Percentiles rank a stretch among this genome's conserved stretches.
Conservation (phyloP, 1,139 yeast species). For the Pichia sp. region DNA sequence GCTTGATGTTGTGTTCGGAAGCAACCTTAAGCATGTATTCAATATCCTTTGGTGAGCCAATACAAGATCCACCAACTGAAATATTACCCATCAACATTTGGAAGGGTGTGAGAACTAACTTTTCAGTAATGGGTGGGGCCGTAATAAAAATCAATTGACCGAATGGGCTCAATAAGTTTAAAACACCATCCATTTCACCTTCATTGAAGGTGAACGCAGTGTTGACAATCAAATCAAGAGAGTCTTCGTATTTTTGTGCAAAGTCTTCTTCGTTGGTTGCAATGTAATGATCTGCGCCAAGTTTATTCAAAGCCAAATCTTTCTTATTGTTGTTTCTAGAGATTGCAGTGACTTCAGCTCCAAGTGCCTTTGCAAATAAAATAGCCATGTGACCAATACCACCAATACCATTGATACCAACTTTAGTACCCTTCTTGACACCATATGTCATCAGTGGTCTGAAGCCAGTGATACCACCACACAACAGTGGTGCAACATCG, state of each 20-base stretch:
- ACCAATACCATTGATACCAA: slow-evolving; percentile 51
- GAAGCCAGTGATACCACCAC: slow-evolving; percentile 59
- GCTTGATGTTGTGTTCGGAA: slow-evolving; percentile 41
- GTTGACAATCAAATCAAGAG: slow-evolving; percentile 42
- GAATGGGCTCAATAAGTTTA: slow-evolving; percentile 31
- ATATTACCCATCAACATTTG: slow-evolving; percentile 26
- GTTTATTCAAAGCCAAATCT: slow-evolving; percentile 36
- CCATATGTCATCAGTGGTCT: slow-evolving; percentile 45
- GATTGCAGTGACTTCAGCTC: slow-evolving; percentile 49
- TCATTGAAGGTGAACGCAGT: slow-evolving; percentile 40
- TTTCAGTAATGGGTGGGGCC: slow-evolving; percentile 33
- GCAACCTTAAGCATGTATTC: slow-evolving; percentile 49
- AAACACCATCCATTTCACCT: slow-evolving; percentile 29
- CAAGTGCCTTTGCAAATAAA: slow-evolving; percentile 48
- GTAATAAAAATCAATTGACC: slow-evolving; percentile 41
- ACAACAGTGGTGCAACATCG: slow-evolving; percentile 54
- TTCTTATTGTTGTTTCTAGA: slow-evolving; percentile 44
- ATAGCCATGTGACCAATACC: slow-evolving; percentile 56
- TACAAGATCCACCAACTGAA: slow-evolving; percentile 32
- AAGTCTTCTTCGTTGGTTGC: slow-evolving; percentile 38
- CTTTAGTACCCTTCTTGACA: slow-evolving; percentile 30
- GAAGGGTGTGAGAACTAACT: slow-evolving; percentile 25
- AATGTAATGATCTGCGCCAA: slow-evolving; percentile 48
- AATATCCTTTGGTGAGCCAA: slow-evolving; percentile 44
- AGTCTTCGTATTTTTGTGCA: slow-evolving; percentile 28